Evolutionary conservation across 768 basidiomycete genomes (phyloP).

Genomic region (Trametes elegans): DNA sequence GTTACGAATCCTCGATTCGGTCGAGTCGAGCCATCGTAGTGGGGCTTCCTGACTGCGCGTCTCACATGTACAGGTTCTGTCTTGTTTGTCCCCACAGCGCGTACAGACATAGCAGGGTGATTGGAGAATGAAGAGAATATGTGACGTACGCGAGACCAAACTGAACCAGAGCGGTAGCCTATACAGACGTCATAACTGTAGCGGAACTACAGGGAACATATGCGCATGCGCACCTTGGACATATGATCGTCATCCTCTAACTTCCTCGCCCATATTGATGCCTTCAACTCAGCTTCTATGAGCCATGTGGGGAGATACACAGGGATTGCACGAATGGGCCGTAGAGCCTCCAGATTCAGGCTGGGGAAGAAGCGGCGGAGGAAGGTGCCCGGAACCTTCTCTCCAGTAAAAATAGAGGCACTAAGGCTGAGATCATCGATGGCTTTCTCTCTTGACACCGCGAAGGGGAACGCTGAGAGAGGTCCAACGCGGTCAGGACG

Average conservation of each 20-base stretch:
- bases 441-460: slow-evolving; percentile 37
- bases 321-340: slow-evolving; percentile 47
- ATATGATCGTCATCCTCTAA: slow-evolving; percentile 16
- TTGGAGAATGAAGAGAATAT: no score
- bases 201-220: not conserved
- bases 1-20: no score
- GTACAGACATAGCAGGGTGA: no score
- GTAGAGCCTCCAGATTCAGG: slow-evolving; percentile 38
- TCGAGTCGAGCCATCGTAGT: no score
- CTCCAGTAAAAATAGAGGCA: slow-evolving; percentile 27
- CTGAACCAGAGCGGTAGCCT: not conserved
- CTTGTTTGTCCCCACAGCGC: no score
- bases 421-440: slow-evolving; percentile 21
- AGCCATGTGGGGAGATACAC: slow-evolving; percentile 67
- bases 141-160: slow-evolving; percentile 9
- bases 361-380: slow-evolving; percentile 39
- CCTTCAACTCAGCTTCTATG: slow-evolving; percentile 52
- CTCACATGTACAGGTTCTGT: no score
- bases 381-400: slow-evolving; percentile 28
- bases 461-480: slow-evolving; percentile 50
- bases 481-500: slow-evolving; percentile 11
- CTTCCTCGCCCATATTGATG: slow-evolving; percentile 29
- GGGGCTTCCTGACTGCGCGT: no score
- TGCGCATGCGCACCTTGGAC: slow-evolving; percentile 31
- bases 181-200: not conserved